These are phyloP conservation scores for Cicer arietinum DNA, from an alignment of 306 rosid genomes.

Conservation along the genomic window DNA sequence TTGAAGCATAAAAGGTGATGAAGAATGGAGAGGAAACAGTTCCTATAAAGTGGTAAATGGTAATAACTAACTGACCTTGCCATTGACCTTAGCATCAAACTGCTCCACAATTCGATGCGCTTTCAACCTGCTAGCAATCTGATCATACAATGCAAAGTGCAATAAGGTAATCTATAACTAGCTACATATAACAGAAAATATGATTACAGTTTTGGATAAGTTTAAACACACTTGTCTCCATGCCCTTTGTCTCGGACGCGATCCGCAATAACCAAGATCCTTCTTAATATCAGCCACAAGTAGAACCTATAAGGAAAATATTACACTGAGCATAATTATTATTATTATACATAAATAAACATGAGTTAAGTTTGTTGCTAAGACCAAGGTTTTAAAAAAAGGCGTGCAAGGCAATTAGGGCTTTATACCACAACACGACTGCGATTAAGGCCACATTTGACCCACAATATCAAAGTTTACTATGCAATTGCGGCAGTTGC, in stretches of 20 bases:
- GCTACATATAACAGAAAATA: constrained; percentile 24
- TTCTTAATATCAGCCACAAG: constrained; percentile 75
- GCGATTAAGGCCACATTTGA: too few relatives aligned
- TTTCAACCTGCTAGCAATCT: constrained; percentile 72
- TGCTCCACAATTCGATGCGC: constrained; percentile 62
- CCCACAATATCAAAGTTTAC: too few relatives aligned
- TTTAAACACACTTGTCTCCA: constrained; percentile 74
- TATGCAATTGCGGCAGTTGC: too few relatives aligned
- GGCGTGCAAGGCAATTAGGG: too few relatives aligned
- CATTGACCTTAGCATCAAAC: constrained; percentile 88
- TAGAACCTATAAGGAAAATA: constrained; percentile 71
- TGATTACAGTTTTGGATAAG: constrained; percentile 32
- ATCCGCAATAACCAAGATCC: constrained; percentile 80
- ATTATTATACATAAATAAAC: neutral
- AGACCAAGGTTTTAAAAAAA: neutral
- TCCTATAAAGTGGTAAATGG: neutral
- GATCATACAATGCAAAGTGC: constrained; percentile 34
- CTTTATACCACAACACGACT: too few relatives aligned
- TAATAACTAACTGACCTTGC: constrained; percentile 69
- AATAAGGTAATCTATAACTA: constrained; percentile 17
- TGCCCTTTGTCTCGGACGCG: constrained; percentile 62
- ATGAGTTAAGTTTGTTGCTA: neutral
- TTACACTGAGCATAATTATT: constrained; percentile 35
- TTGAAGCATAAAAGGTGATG: neutral
- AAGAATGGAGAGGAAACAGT: neutral